These are phyloP conservation scores for Moesziomyces sp. DNA, from an alignment of 1,284 basidiomycete genomes.

Conservation along the genomic window DNA sequence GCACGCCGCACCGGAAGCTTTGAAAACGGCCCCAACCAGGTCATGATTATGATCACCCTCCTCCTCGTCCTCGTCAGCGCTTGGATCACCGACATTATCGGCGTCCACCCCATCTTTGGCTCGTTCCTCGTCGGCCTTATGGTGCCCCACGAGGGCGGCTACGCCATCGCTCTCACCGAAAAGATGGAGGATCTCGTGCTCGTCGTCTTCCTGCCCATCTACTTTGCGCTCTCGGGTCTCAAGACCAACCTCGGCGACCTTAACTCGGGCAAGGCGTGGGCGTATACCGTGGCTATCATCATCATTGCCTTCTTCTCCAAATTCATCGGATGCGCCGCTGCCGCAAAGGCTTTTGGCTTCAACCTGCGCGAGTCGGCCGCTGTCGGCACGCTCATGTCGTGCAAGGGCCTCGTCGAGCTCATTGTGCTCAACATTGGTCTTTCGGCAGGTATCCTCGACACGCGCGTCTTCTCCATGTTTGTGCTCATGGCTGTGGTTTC, in stretches of 20 bases:
- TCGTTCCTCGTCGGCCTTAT: slow-evolving; percentile 85
- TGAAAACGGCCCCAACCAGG: slow-evolving; percentile 77
- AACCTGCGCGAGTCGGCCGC: slow-evolving; percentile 82
- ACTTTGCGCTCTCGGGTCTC: slow-evolving; percentile 84
- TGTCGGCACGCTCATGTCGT: slow-evolving; percentile 90
- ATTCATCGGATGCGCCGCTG: slow-evolving; percentile 71
- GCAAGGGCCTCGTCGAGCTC: slow-evolving; percentile 81
- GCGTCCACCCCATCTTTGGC: slow-evolving; percentile 90
- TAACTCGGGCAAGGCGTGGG: slow-evolving; percentile 75
- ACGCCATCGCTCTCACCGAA: slow-evolving; percentile 73
- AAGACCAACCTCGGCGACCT: slow-evolving; percentile 80
- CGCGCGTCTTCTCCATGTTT: slow-evolving; percentile 80
- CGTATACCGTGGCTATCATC: slow-evolving; percentile 83
- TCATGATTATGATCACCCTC: slow-evolving; percentile 82
- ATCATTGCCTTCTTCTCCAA: slow-evolving; percentile 84
- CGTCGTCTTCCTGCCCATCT: slow-evolving; percentile 81
- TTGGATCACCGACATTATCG: slow-evolving; percentile 88
- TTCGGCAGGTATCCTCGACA: slow-evolving; percentile 80
- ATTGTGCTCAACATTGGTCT: slow-evolving; percentile 93
- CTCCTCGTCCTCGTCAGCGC: slow-evolving; percentile 80
- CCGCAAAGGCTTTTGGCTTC: slow-evolving; percentile 78
- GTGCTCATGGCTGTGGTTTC: slow-evolving; percentile 86
- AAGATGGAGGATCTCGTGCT: slow-evolving; percentile 70
- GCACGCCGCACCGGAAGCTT: slow-evolving; percentile 82
- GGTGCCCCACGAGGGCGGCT: slow-evolving; percentile 87